Evolutionary conservation across 768 basidiomycete species (phyloP), one percentile per base, ranked within the genome.

Genomic region (Boletus pseudopeckii): DNA sequence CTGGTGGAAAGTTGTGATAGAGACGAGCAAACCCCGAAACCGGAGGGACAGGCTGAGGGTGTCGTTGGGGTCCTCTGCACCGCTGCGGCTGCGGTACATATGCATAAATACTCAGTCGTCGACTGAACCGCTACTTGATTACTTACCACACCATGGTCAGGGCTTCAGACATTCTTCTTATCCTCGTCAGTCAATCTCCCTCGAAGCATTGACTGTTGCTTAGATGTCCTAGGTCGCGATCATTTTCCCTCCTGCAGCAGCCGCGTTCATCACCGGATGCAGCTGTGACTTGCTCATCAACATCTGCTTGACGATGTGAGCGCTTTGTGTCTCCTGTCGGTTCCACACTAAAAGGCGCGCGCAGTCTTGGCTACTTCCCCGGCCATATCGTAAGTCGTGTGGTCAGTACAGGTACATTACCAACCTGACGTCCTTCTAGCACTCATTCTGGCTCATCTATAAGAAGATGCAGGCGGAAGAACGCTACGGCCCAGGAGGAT

Each of bases 391-490:
- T 79, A 45, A 54, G 78, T 67, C 34, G 6, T 32, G n/a, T 13
- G 3, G 18, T 32, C 15, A 14, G 5, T 34, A 26, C 34, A 32
- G 20, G 13, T 13, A 14, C 15, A 24, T 42, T 37, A 28, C 37
- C 51, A 34, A 45, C 17, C 34, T 37, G 32, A 58, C 30, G 9
- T 32, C 30, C 38, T 41, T 34, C 6, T 48, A 82, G 81, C 90
- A 93, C 65, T 88, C 90, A 2, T 92, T 92, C 74, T 92, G 88
- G 88, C 78, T 95, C 48, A 92, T 93, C 52, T 92, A 92, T 74
- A 86, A 80, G 80, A 88, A 87, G 80, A 92, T 92, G 80, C 79
- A 89, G 62, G 92, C 91, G 0, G 88, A 91, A 62, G 90, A 91
- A 62, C 78, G 76, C 39, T 95, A 90, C 63, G 92, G 92, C 13